Percentiles rank a stretch among this genome's conserved stretches.
Evolutionary conservation across 164 flowering plant species (phyloP).

Genomic region (Aristolochia californica): DNA sequence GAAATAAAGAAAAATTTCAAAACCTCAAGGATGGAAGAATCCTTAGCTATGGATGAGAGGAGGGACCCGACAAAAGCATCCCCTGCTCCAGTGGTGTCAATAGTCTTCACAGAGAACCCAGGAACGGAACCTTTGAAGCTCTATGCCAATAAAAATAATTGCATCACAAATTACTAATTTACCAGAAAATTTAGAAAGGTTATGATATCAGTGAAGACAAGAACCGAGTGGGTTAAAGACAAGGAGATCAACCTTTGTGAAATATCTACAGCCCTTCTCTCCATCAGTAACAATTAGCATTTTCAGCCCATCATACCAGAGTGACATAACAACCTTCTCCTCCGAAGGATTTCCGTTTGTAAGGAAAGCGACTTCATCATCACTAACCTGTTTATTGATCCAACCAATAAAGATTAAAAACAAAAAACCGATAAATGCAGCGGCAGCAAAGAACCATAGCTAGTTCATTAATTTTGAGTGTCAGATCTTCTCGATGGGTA

Average conservation of each 20-base stretch:
- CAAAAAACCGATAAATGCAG: not conserved
- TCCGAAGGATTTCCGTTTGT: conserved; percentile 24
- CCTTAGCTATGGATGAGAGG: conserved; percentile 22
- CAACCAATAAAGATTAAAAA: not conserved
- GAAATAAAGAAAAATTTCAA: not conserved
- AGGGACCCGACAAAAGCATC: conserved; percentile 70
- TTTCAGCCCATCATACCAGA: conserved; percentile 21
- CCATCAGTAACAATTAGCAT: conserved; percentile 33
- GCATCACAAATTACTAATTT: not conserved
- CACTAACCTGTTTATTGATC: conserved; percentile 25
- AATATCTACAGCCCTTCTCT: conserved; percentile 34
- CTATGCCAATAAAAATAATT: conserved; percentile 2
- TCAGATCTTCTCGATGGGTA: not conserved
- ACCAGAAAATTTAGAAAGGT: not conserved
- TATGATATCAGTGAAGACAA: not conserved
- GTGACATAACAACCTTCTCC: conserved; percentile 21
- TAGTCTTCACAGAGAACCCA: conserved; percentile 9
- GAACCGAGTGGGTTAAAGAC: not conserved
- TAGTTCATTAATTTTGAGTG: not conserved
- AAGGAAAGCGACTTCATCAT: conserved; percentile 33
- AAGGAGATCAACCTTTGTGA: conserved; percentile 24
- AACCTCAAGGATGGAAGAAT: conserved; percentile 2
- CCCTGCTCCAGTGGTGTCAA: conserved; percentile 79
- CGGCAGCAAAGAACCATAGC: not conserved
- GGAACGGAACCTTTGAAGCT: conserved; percentile 12